Evolutionary conservation across 345 rosid species (phyloP), one percentile per base, ranked within the genome.

Genomic region (Eucalyptus cloeziana): DNA sequence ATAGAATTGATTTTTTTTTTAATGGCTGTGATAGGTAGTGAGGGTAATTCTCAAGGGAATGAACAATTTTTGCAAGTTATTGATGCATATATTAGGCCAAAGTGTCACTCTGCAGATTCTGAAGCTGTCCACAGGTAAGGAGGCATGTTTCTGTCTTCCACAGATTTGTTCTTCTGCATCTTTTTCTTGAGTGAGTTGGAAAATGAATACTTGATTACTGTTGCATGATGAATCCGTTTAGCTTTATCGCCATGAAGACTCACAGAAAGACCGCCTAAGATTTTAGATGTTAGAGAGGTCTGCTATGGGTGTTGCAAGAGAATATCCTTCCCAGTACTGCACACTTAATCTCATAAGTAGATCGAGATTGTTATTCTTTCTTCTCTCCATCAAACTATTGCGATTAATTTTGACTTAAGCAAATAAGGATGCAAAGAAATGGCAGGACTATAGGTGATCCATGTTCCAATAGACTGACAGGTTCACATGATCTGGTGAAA

Each of bases 41-140:
- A 85, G 52, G 89, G 79, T 86, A 90, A 91, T 88, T 86, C 87
- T 54, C 92, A 92, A 87, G 89, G 88, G 50, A 90, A 89, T 91
- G 92, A 94, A 81, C 92, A 88, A 86, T 92, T 94, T 88, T 91
- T 92, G 89, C 94, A 90, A 94, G 98, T 96, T 89, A 94, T 97
- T 62, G 92, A 94, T 89, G 99, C 99, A 44, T 98, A 97, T 91
- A 89, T 92, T 93, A 95, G 94, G 88, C 99, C 98, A 56, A 96
- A 95, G 92, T 95, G 98, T 91, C 96, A 96, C 93, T 89, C 91
- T 49, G 97, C 97, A 87, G 96, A 95, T 91, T 96, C 99, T 45
- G 94, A 92, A 88, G 92, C 86, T 62, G 96, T 95, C 88, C 89
- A 90, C 88, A 91, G 96, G 99, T 97, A 90, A 92, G 87, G 76